These are phyloP conservation scores for Pyrenophora seminiperda DNA, from an alignment of 2,329 filamentous ascomycete species.

Conservation along the genomic window DNA sequence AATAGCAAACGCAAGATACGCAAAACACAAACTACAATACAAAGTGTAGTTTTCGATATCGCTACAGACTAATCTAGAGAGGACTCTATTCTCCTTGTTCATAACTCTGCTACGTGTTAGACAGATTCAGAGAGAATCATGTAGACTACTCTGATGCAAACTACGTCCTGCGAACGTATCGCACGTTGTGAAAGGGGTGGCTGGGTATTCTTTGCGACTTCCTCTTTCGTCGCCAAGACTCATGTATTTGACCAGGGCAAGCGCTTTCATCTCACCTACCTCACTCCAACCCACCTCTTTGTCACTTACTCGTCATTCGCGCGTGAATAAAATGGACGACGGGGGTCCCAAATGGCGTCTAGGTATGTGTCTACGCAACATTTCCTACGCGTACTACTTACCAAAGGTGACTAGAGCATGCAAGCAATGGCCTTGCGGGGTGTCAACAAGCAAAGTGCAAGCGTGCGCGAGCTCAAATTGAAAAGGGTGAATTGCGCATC, in stretches of 20 bases:
- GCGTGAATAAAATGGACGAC: neutral
- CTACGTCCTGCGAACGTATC: no score
- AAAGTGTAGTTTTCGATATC: no score
- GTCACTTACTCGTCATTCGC: neutral
- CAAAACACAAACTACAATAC: no score
- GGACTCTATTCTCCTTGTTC: no score
- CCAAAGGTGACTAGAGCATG: constrained; percentile 14
- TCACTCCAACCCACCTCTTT: no score
- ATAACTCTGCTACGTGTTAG: no score
- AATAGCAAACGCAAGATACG: no score
- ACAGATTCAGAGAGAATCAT: no score
- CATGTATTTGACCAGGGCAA: neutral
- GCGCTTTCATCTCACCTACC: neutral
- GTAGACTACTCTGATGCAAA: no score
- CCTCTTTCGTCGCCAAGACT: constrained; percentile 3
- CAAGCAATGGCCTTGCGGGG: constrained; percentile 3
- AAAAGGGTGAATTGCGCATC: constrained; percentile 77
- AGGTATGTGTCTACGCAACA: constrained; percentile 1
- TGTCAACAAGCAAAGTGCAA: constrained; percentile 78
- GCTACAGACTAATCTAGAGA: no score
- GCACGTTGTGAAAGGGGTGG: no score
- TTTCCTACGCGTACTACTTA: neutral
- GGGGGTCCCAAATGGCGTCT: constrained; percentile 24
- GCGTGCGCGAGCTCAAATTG: constrained; percentile 61
- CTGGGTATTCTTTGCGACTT: neutral